A percentile compares a stretch with the other conserved stretches of the same genome.
Conservation (phyloP, 768 basidiomycete species). For the Russula ochroleuca region DNA sequence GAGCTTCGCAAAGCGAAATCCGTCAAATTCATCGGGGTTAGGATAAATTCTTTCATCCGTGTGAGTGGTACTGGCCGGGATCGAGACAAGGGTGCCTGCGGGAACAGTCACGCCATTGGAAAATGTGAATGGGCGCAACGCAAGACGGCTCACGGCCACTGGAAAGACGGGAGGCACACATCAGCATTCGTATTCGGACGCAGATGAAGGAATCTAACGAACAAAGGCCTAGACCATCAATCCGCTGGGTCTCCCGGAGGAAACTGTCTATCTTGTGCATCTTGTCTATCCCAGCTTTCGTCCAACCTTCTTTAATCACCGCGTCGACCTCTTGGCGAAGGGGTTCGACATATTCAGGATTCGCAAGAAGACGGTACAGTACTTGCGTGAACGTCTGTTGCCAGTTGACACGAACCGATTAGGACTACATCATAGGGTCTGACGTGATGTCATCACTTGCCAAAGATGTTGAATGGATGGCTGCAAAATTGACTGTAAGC, state of each 20-base stretch:
- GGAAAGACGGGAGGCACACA: neutral
- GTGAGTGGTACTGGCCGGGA: conserved; percentile 36
- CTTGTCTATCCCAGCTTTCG: conserved; percentile 11
- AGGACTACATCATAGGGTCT: neutral
- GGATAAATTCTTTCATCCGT: conserved; percentile 41
- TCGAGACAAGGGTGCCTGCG: conserved; percentile 38
- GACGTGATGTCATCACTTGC: too few relatives aligned
- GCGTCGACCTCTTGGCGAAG: conserved; percentile 30
- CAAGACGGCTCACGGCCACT: conserved; percentile 22
- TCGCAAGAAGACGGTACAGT: conserved; percentile 29
- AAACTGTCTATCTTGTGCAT: conserved; percentile 38
- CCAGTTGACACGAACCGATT: neutral
- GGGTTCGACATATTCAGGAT: conserved; percentile 29
- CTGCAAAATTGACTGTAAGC: conserved; percentile 39
- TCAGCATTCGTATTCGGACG: neutral
- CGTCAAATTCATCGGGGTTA: conserved; percentile 40
- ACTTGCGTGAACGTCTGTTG: conserved; percentile 13
- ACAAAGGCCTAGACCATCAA: conserved; percentile 21
- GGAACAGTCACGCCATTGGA: conserved; percentile 39
- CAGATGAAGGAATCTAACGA: neutral
- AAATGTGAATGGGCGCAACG: conserved; percentile 26
- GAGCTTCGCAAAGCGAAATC: conserved; percentile 38
- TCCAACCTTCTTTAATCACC: conserved; percentile 17
- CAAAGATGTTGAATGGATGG: conserved; percentile 37
- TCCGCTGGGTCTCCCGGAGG: conserved; percentile 33